These are phyloP conservation scores for Penicillium concentricum DNA, from an alignment of 2,329 filamentous ascomycete genomes.

Conservation along the genomic window DNA sequence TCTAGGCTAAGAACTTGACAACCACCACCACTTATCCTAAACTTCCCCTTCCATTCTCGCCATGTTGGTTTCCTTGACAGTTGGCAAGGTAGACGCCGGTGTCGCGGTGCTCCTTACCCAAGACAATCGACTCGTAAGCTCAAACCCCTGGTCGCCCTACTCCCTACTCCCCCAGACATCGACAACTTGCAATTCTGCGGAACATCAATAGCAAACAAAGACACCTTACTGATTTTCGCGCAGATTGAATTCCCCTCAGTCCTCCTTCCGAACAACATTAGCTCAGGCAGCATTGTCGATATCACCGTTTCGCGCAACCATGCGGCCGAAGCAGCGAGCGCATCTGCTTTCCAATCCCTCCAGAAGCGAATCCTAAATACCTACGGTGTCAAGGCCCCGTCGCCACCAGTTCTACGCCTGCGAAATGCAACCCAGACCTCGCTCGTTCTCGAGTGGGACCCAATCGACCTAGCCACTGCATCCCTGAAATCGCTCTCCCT, in stretches of 20 bases:
- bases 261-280: conserved; percentile 90
- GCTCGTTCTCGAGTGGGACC: conserved; percentile 96
- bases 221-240: neutral
- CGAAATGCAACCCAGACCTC: conserved; percentile 98
- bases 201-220: neutral
- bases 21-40: conserved; percentile 10
- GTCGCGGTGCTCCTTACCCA: conserved; percentile 95
- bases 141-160: conserved; percentile 15
- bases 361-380: conserved; percentile 83
- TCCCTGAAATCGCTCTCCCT: conserved; percentile 85
- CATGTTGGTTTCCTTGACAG: conserved; percentile 96
- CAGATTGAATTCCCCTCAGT: conserved; percentile 99
- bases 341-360: conserved; percentile 75
- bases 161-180: conserved; percentile 9
- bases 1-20: conserved; percentile 15
- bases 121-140: conserved; percentile 87
- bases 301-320: conserved; percentile 91
- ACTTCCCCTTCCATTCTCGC: conserved; percentile 27
- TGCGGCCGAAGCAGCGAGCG: conserved; percentile 70
- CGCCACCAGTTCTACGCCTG: conserved; percentile 77
- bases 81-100: conserved; percentile 98
- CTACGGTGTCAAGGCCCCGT: conserved; percentile 78
- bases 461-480: conserved; percentile 86
- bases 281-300: conserved; percentile 95
- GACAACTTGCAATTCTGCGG: neutral